Evolutionary conservation across 345 rosid genomes (phyloP), one percentile per base, ranked within the genome.

Genomic region (Dovyalis caffra): DNA sequence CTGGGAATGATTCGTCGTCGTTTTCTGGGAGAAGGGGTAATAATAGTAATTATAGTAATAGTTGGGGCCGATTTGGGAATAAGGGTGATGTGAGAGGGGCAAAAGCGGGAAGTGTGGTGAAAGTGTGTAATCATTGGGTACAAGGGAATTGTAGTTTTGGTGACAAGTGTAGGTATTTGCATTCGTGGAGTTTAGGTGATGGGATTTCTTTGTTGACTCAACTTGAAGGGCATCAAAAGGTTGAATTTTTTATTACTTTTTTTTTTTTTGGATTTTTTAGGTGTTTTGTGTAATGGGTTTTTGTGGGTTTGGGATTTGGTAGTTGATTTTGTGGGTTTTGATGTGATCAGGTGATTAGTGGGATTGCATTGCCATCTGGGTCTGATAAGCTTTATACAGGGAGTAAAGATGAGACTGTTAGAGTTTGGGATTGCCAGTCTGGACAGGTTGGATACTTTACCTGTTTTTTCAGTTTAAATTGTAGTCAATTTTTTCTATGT

Each of bases 401-500:
- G 43, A 88, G 97, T 79, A 85, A 90, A 82, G 98, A 96, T 78
- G 97, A 87, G 80, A 86, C 97, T 20, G 85, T 92, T 32, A 86
- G 98, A 74, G 83, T 86, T 64, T 96, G 99, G 99, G 97, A 96
- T 87, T 92, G 97, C 66, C 89, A 88, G 47, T 89, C 99, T 71
- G 98, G 99, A 68, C 93, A 92, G 99, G 99, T 95, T 75, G 40
- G 51, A 64, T 60, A 51, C 51, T 60, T 31, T 66, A 16, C 40
- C 38, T 57, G 34, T 45, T 57, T 18, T 64, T 2, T 58, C 12
- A 40, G 25, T 58, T 43, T 57, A 2, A 58, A 58, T 38, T 25
- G 15, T 28, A 58, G 18, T 29, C 23, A 29, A 9, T 16, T 16
- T 33, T 64, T 64, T 32, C 38, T 16, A 40, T 40, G 47, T 40